Conservation (phyloP, 345 rosid species). For the Acer campestre region DNA sequence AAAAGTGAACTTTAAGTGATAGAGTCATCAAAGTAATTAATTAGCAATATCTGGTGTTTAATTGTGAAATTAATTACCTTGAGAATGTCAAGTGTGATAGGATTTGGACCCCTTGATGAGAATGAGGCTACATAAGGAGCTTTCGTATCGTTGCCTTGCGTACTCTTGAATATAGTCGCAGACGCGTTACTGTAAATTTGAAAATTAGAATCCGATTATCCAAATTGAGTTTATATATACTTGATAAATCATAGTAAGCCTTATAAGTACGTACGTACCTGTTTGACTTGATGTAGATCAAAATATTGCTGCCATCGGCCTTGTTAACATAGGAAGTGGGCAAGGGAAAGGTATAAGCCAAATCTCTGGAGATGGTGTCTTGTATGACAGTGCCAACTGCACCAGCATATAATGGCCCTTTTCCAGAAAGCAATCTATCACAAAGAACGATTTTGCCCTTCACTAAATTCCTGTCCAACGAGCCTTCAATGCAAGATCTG, state of each 20-base stretch:
- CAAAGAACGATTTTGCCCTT: slow-evolving; percentile 43
- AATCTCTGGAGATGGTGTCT: not conserved
- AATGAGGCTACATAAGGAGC: slow-evolving; percentile 41
- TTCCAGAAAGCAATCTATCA: not conserved
- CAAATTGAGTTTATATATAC: not conserved
- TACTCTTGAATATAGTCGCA: slow-evolving; percentile 31
- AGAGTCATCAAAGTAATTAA: no score
- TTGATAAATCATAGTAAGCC: no score
- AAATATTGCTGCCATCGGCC: slow-evolving; percentile 5
- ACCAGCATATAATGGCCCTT: slow-evolving; percentile 27
- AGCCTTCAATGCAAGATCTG: slow-evolving; percentile 21
- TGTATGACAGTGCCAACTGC: slow-evolving; percentile 32
- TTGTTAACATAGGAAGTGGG: slow-evolving; percentile 22
- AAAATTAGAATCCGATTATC: not conserved
- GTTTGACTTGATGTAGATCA: slow-evolving; percentile 20
- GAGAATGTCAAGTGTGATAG: slow-evolving; percentile 42
- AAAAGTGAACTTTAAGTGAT: no score
- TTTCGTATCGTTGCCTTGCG: not conserved
- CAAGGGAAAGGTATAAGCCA: slow-evolving; percentile 21
- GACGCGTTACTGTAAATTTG: slow-evolving; percentile 27
- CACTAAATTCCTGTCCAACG: slow-evolving; percentile 29
- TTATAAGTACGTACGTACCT: slow-evolving; percentile 13
- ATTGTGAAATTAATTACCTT: slow-evolving; percentile 36
- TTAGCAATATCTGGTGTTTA: no score
- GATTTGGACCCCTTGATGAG: slow-evolving; percentile 63